Evolutionary conservation across 1,284 basidiomycete genomes (phyloP), one percentile per base, ranked within the genome.

Genomic region (Apiotrichum akiyoshidainum): DNA sequence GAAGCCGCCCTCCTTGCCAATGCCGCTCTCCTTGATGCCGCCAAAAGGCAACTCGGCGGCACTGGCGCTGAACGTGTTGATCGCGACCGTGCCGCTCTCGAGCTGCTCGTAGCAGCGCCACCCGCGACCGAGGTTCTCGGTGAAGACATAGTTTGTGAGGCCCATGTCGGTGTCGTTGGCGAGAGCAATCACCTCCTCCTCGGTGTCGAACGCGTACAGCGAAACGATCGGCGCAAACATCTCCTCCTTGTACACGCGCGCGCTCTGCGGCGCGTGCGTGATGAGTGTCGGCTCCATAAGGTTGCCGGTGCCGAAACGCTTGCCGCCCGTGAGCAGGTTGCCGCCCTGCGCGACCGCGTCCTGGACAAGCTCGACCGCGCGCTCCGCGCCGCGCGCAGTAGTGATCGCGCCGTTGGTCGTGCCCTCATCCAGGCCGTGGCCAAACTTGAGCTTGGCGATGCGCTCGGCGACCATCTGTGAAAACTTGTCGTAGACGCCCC

Each of bases 21-120:
- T 50, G 17, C 66, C 66, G 42, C 59, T 61, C 61, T 68, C 64
- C 64, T 68, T 68, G 62, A 72, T 80, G 9, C 94, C 94, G 31
- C 94, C 94, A 69, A 98, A 97, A 22, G 91, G 91, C 80, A 90
- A 87, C 17, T 81, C 81, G 34, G 87, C 86, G 72, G 87, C 85
- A 57, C 85, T 89, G 68, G 94, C 85, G 56, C 86, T 58, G 2
- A 88, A 89, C 1, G 89, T 90, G 78, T 94, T 94, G 60, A 68
- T 63, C 14, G 68, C 75, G 53, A 75, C 90, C 91, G 96, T 96
- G 2, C 94, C 94, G 7, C 93, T 90, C 77, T 97, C 90, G 52
- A 97, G 81, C 62, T 83, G 86, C 79, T 95, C 93, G 22, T 91
- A 91, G n/a, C 95, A 90, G 51, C 93, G 84, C 90, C 91, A 96